A percentile compares a stretch with the other conserved stretches of the same genome.
Conservation (phyloP, 2,329 filamentous ascomycete genomes). For the Lachnellula subtilissima region DNA sequence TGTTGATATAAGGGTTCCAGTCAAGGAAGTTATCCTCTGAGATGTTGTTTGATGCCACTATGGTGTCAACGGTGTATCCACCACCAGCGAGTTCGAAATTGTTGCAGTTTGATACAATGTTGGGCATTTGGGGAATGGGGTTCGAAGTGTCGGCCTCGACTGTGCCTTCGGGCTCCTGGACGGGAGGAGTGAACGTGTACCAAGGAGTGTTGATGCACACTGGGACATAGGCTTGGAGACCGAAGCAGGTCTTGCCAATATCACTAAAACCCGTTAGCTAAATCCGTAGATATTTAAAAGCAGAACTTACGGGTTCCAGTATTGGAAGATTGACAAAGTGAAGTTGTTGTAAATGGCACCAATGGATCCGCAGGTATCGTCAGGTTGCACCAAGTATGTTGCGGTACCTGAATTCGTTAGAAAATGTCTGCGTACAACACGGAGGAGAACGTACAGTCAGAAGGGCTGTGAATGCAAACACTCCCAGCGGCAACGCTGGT, state of each 20-base stretch:
- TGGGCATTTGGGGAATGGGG: slow-evolving; percentile 8
- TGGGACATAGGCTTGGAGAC: slow-evolving; percentile 6
- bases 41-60: slow-evolving; percentile 3
- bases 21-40: slow-evolving; percentile 3
- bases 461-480: slow-evolving; percentile 9
- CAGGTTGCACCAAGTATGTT: slow-evolving; percentile 8
- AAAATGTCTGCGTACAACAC: not conserved
- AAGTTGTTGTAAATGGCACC: slow-evolving; percentile 3
- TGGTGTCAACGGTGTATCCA: slow-evolving; percentile 4
- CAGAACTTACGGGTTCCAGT: slow-evolving; percentile 8
- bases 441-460: not conserved
- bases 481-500: slow-evolving; percentile 4
- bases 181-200: slow-evolving; percentile 8
- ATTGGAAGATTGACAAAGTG: slow-evolving; percentile 5
- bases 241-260: slow-evolving; percentile 45
- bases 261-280: slow-evolving; percentile 36
- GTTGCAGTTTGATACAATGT: slow-evolving; percentile 2
- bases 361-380: slow-evolving; percentile 6
- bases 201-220: slow-evolving; percentile 9
- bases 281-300: not conserved
- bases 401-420: not conserved
- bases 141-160: not conserved
- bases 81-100: slow-evolving; percentile 5
- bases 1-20: slow-evolving; percentile 7
- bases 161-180: slow-evolving; percentile 1